Percentiles rank a stretch among this genome's conserved stretches.
phyloP scores from a whole-genome alignment of 192 early-diverging fungal species.

The Phlyctochytrium arcticum region DNA sequence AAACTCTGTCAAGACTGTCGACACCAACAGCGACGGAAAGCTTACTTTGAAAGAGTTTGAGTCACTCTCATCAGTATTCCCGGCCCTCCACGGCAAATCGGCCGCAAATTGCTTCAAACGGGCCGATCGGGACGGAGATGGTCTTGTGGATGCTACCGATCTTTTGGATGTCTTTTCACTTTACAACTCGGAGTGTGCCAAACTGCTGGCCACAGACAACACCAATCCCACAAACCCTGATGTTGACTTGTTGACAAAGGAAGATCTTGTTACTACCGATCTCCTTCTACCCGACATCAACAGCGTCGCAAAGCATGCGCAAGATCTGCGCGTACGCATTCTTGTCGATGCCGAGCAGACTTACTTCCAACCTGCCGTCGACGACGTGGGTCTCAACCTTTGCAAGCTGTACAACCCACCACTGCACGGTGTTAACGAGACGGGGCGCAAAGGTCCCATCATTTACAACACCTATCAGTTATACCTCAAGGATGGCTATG shows the following conservation, averaged over 20 bases:
- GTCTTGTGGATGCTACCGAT: constrained; percentile 63
- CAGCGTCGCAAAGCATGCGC: constrained; percentile 60
- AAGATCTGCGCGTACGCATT: constrained; percentile 59
- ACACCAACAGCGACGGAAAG: constrained; percentile 25
- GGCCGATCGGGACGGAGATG: constrained; percentile 47
- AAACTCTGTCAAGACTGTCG: constrained; percentile 38
- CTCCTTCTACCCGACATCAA: constrained; percentile 66
- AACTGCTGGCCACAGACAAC: constrained; percentile 36
- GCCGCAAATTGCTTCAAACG: constrained; percentile 34
- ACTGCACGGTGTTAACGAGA: neutral
- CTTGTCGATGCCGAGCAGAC: constrained; percentile 94
- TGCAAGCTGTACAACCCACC: constrained; percentile 65
- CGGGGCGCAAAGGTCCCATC: constrained; percentile 43
- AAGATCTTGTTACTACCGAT: constrained; percentile 71
- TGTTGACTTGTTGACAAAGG: constrained; percentile 22
- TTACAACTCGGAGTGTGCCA: constrained; percentile 48
- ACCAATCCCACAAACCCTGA: constrained; percentile 4
- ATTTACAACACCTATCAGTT: constrained; percentile 97
- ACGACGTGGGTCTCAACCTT: constrained; percentile 72
- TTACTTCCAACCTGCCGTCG: constrained; percentile 90
- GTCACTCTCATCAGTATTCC: constrained; percentile 23
- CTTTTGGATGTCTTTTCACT: constrained; percentile 62
- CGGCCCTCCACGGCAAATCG: constrained; percentile 9
- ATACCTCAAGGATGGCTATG: constrained; percentile 72
- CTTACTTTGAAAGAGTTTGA: constrained; percentile 8